Conservation (phyloP, 2,329 filamentous ascomycete species). For the Ceratocystis smalleyi region DNA sequence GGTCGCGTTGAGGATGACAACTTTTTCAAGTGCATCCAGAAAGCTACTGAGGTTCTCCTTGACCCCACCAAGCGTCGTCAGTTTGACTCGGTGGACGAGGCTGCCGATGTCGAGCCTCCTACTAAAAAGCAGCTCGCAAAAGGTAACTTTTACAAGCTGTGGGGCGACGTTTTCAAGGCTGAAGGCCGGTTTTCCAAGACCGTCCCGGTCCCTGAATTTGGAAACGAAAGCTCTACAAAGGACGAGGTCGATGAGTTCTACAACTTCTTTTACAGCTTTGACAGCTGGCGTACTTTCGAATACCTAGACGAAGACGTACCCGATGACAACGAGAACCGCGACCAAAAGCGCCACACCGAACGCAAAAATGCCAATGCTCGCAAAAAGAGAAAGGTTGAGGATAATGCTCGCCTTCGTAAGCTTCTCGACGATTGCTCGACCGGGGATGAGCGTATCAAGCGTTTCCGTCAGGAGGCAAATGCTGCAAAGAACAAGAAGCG, state of each 20-base stretch:
- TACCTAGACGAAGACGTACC: conserved; percentile 98
- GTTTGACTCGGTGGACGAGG: conserved; percentile 92
- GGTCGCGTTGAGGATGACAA: conserved; percentile 82
- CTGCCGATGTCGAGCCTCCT: conserved; percentile 80
- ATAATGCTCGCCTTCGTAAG: conserved; percentile 78
- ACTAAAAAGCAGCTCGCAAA: conserved; percentile 78
- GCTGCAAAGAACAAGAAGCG: conserved; percentile 94
- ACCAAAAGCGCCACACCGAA: conserved; percentile 96
- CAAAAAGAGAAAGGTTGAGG: conserved; percentile 99
- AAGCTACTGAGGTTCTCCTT: conserved; percentile 82
- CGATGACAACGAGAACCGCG: conserved; percentile 96
- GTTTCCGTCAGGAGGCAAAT: conserved; percentile 81
- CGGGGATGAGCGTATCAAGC: conserved; percentile 89
- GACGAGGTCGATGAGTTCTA: conserved; percentile 92
- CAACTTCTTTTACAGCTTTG: conserved; percentile 99
- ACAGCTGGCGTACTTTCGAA: conserved; percentile 94
- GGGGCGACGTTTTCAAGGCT: conserved; percentile 76
- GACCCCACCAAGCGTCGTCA: conserved; percentile 87
- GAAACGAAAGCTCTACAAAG: conserved; percentile 67
- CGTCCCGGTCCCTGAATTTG: conserved; percentile 77
- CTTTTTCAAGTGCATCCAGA: conserved; percentile 99
- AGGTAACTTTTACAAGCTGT: conserved; percentile 89
- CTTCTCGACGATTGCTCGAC: conserved; percentile 75
- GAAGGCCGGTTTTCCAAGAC: conserved; percentile 85
- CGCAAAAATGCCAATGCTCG: conserved; percentile 95